phyloP scores from a whole-genome alignment of 2,329 filamentous ascomycete genomes.

The Thelonectria discophora region DNA sequence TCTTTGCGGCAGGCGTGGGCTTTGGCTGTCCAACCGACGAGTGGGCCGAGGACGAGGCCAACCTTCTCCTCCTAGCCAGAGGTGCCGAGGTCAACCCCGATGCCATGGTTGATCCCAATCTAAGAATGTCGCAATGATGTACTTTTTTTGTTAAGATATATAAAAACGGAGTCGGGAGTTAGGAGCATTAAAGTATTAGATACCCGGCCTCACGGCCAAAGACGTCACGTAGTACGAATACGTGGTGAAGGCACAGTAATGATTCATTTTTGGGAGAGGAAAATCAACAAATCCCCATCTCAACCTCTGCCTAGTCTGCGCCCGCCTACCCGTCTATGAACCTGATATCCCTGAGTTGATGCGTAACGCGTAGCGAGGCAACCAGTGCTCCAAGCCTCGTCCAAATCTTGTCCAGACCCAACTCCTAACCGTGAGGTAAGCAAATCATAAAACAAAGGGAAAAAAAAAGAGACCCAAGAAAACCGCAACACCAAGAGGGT shows the following conservation, averaged over 20 bases:
- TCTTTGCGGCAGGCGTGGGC: conserved; percentile 48
- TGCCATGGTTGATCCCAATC: conserved; percentile 46
- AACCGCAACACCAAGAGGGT: background rate
- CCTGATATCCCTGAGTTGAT: conserved; percentile 15
- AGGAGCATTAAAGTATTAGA: conserved; percentile 32
- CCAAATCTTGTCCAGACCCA: conserved; percentile 1
- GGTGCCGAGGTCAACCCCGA: conserved; percentile 38
- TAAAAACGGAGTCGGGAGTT: conserved; percentile 21
- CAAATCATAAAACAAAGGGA: background rate
- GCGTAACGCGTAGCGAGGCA: background rate
- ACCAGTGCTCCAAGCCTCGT: background rate
- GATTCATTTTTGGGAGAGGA: background rate
- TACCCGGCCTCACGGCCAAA: conserved; percentile 35
- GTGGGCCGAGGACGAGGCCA: conserved; percentile 56
- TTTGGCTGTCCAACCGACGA: conserved; percentile 48
- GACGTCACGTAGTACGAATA: conserved; percentile 28
- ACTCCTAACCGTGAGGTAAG: conserved; percentile 6
- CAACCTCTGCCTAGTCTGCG: conserved; percentile 3
- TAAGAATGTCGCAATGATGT: conserved; percentile 30
- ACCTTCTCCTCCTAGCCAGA: conserved; percentile 52
- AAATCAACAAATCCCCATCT: conserved; percentile 14
- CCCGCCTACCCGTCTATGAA: conserved; percentile 31
- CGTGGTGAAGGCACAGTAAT: background rate
- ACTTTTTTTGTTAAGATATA: background rate
- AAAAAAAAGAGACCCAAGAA: background rate